These are phyloP conservation scores for Sungouiozyma ichnusensis DNA, from an alignment of 805 yeast species.

Conservation along the genomic window DNA sequence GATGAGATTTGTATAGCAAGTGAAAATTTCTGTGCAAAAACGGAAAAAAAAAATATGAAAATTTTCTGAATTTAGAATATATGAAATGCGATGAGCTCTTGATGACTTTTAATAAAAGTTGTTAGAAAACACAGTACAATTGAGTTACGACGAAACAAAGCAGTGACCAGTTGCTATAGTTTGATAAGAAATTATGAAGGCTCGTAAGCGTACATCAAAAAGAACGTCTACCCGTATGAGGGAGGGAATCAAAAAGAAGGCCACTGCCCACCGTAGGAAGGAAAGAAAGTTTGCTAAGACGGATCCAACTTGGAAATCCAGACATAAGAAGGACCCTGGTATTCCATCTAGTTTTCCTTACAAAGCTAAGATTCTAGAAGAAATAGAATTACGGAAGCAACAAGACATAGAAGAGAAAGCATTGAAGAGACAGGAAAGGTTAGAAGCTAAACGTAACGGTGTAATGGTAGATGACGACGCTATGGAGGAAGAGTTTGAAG, in stretches of 20 bases:
- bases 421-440: conserved; percentile 39
- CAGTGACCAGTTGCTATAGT: not conserved
- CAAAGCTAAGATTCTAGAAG: conserved; percentile 68
- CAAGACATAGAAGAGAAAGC: conserved; percentile 45
- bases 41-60: conserved; percentile 1
- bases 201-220: conserved; percentile 63
- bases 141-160: not conserved
- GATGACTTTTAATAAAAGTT: conserved; percentile 2
- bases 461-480: conserved; percentile 29
- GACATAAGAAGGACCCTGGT: conserved; percentile 78
- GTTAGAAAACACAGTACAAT: not conserved
- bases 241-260: conserved; percentile 94
- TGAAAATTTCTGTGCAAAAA: conserved; percentile 7
- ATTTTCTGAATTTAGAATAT: conserved; percentile 1
- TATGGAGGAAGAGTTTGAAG: conserved; percentile 34
- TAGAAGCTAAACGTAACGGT: conserved; percentile 31
- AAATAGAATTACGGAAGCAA: conserved; percentile 55
- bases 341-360: conserved; percentile 93
- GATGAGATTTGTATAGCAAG: not conserved
- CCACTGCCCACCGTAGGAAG: conserved; percentile 83
- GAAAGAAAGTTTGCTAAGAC: conserved; percentile 73
- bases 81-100: conserved; percentile 16
- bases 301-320: conserved; percentile 90
- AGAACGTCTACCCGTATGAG: conserved; percentile 87
- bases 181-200: conserved; percentile 30